These are phyloP conservation scores for Boletus tomentosulus DNA, from an alignment of 768 basidiomycete species.

Conservation along the genomic window DNA sequence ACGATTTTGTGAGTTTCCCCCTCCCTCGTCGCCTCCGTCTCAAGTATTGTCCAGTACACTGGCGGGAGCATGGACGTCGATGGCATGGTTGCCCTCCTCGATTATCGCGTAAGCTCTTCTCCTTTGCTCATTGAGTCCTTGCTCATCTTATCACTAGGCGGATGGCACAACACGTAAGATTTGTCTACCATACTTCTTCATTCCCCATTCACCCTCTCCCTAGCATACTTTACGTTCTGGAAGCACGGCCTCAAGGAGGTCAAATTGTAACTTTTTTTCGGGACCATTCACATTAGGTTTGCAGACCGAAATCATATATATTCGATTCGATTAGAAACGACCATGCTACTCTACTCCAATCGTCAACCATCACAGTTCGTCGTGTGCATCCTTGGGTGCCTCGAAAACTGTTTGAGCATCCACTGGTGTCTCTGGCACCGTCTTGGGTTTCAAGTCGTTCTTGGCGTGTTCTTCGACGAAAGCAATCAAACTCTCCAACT, in stretches of 20 bases:
- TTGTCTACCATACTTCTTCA: neutral
- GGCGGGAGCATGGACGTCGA: conserved; percentile 79
- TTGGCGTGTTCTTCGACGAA: conserved; percentile 81
- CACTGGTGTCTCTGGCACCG: conserved; percentile 17
- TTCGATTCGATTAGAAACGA: conserved; percentile 21
- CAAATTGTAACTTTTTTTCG: conserved; percentile 49
- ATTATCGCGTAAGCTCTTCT: conserved; percentile 68
- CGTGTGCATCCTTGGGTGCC: conserved; percentile 22
- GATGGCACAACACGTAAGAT: conserved; percentile 79
- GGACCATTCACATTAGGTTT: conserved; percentile 1
- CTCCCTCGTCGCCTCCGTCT: neutral
- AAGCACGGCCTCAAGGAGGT: conserved; percentile 85
- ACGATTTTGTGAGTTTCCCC: conserved; percentile 69
- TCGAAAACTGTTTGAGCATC: conserved; percentile 26
- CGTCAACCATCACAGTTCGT: conserved; percentile 25
- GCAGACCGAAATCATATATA: conserved; percentile 16
- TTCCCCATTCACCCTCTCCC: conserved; percentile 7
- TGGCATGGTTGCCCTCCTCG: conserved; percentile 91
- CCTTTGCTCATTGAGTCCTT: neutral
- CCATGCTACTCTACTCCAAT: conserved; percentile 12
- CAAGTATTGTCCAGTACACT: conserved; percentile 46
- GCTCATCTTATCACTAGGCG: conserved; percentile 40
- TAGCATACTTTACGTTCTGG: conserved; percentile 94
- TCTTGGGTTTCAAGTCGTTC: conserved; percentile 55
- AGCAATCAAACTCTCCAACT: conserved; percentile 77